Conservation (phyloP, 768 basidiomycete species). For the Collybia mongolica region DNA sequence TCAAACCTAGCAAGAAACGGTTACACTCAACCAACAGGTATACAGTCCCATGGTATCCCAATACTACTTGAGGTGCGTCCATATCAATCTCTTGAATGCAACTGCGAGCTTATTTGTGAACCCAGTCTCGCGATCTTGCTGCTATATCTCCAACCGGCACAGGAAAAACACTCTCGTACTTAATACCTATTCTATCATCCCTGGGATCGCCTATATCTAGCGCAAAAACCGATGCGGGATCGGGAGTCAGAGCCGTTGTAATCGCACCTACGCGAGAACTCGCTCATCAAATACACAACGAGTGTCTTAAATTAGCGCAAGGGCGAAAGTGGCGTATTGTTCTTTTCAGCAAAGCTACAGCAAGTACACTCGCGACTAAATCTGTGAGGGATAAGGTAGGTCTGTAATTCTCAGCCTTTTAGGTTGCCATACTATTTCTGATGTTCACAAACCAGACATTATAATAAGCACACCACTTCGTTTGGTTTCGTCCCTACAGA, state of each 20-base stretch:
- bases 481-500: conserved; percentile 76
- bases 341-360: conserved; percentile 88
- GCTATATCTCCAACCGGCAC: conserved; percentile 98
- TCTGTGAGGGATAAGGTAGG: conserved; percentile 74
- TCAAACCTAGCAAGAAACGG: conserved; percentile 61
- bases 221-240: conserved; percentile 39
- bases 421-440: background rate
- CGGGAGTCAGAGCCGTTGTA: conserved; percentile 75
- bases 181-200: conserved; percentile 74
- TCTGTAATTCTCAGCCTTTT: conserved; percentile 31
- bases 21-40: conserved; percentile 70
- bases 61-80: conserved; percentile 71
- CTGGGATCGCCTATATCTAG: conserved; percentile 55
- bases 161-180: conserved; percentile 93
- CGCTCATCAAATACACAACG: conserved; percentile 94
- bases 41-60: conserved; percentile 79
- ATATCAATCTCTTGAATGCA: background rate
- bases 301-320: conserved; percentile 77
- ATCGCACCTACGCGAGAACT: conserved; percentile 93
- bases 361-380: conserved; percentile 75
- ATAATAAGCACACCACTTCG: conserved; percentile 92
- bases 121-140: conserved; percentile 77
- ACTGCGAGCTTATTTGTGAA: conserved; percentile 1
- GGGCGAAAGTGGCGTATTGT: conserved; percentile 83
- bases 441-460: conserved; percentile 59